Evolutionary conservation across 345 rosid genomes (phyloP), one percentile per base, ranked within the genome.

Genomic region (Kandelia obovata): DNA sequence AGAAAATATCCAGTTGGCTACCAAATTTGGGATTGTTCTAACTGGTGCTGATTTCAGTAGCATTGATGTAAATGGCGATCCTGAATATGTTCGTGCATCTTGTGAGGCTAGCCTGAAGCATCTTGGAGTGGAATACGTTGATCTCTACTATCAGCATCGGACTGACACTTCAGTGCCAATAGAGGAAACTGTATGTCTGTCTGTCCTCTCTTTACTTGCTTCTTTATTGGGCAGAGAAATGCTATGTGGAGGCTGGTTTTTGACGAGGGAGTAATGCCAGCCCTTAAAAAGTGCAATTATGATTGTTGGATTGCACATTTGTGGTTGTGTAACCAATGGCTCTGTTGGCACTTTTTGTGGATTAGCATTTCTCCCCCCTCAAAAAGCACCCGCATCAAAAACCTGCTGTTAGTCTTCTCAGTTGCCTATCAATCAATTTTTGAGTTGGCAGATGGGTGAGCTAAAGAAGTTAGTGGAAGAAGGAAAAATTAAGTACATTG

Each of bases 401-500:
- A 13, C 15, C 4, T 3, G 1, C 4, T 2, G 2, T 43, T 11
- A 43, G 49, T 13, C 19, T 11, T 43, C 1, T 43, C 17, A 43
- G 19, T 43, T 43, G 2, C 47, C 17, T 13, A 13, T 5, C 28
- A 3, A 55, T 55, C 59, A 55, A 20, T 1, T 23, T 23, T 55
- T 55, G 30, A 0, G 30, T 23, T 46, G 19, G 57, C 66, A 82
- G 85, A 61, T 79, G 84, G 69, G 66, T 67, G 81, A 79, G 55
- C 81, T 85, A 16, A 81, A 81, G 75, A 74, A 75, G 61, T 58
- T 77, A 5, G 80, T 77, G 35, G 78, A 79, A 67, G 86, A 83
- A 58, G 83, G 83, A 53, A 77, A 85, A 70, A 73, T 81, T 4
- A 85, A 79, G 71, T 75, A 77, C 17, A 68, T 77, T 25, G 89